phyloP scores from a whole-genome alignment of 768 basidiomycete genomes.

The Trametes coccinea region DNA sequence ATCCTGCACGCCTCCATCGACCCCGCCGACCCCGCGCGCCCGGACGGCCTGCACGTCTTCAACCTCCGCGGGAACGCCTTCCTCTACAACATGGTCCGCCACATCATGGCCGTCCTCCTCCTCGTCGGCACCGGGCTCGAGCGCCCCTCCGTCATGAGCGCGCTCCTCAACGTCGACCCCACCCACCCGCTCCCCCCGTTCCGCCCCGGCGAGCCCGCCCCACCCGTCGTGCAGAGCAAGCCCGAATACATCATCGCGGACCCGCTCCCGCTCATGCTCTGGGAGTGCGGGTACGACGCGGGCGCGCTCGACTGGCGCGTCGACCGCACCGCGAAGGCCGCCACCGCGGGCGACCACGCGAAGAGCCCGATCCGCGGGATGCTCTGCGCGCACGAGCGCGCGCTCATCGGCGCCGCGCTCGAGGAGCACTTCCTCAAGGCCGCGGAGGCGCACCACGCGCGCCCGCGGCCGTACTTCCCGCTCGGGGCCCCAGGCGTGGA shows the following conservation, averaged over 20 bases:
- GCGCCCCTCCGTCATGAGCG: slow-evolving; percentile 62
- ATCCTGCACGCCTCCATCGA: slow-evolving; percentile 69
- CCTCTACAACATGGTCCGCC: slow-evolving; percentile 93
- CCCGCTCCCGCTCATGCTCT: slow-evolving; percentile 85
- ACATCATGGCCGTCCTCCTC: slow-evolving; percentile 91
- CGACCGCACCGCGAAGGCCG: slow-evolving; percentile 42
- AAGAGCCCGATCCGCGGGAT: slow-evolving; percentile 26
- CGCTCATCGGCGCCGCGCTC: slow-evolving; percentile 63
- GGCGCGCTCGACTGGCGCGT: slow-evolving; percentile 74
- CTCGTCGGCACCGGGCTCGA: slow-evolving; percentile 85
- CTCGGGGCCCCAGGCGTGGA: slow-evolving; percentile 27
- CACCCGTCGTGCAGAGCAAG: slow-evolving; percentile 63
- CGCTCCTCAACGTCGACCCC: slow-evolving; percentile 69
- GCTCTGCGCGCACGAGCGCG: slow-evolving; percentile 45
- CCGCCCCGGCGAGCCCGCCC: slow-evolving; percentile 35
- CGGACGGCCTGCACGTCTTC: slow-evolving; percentile 58
- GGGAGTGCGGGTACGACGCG: slow-evolving; percentile 79
- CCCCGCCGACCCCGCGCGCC: slow-evolving; percentile 35
- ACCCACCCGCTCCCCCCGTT: slow-evolving; percentile 41
- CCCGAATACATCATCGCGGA: slow-evolving; percentile 96
- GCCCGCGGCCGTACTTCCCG: slow-evolving; percentile 41
- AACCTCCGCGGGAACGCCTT: slow-evolving; percentile 89
- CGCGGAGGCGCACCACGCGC: slow-evolving; percentile 50
- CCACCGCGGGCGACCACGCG: slow-evolving; percentile 25
- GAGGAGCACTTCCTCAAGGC: slow-evolving; percentile 66